Base-by-base conservation (phyloP, 208 protist genomes). In the Crithidia acanthocephali region DNA sequence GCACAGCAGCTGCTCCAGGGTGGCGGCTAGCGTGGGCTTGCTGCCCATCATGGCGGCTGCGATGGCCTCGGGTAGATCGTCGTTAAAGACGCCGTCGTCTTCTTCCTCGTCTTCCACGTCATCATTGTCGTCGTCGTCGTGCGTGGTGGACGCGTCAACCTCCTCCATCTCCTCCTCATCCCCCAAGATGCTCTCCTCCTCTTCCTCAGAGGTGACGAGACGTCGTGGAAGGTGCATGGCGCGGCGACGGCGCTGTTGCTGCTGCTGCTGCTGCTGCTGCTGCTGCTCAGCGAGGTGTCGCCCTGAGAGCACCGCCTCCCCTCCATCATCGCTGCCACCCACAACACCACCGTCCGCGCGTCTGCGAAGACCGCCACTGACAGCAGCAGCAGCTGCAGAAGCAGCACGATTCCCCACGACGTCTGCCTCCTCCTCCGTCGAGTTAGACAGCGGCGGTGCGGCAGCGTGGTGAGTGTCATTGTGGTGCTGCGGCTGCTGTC, bases 1-100 rank as follows among this genome's bases (percentile, higher is more conserved):
- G 15, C 30, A 22, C 3, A 72, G 61, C 16, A 78, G 65, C 65
- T 72, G 72, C 40, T 67, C 58, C 32, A 78, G 30, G 15, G 72
- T 78, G n/a, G 60, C 66, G 16, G 72, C 65, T 11, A 62, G 18
- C 15, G 23, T 45, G n/a, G 18, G 51, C 4, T 37, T 53, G 27
- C 50, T 33, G 44, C n/a, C 28, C 30, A 28, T 10, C 65, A 61
- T 22, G 22, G 65, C 61, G 2, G 65, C 65, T 8, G 44, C 23
- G 44, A 72, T 30, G 5, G 65, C 65, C 13, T 67, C 67, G 0
- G 65, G 51, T 3, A 61, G 25, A 30, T 78, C 51, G 58, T 66
- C 33, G 48, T 68, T 57, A 25, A 59, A 70, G 32, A 44, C 42
- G 11, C 7, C 53, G 22, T 62, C 65, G 27, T 53, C 23, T 35